Percentiles rank a stretch among this genome's conserved stretches.
Evolutionary conservation across 306 rosid genomes (phyloP).

Genomic region (Ceratonia siliqua): DNA sequence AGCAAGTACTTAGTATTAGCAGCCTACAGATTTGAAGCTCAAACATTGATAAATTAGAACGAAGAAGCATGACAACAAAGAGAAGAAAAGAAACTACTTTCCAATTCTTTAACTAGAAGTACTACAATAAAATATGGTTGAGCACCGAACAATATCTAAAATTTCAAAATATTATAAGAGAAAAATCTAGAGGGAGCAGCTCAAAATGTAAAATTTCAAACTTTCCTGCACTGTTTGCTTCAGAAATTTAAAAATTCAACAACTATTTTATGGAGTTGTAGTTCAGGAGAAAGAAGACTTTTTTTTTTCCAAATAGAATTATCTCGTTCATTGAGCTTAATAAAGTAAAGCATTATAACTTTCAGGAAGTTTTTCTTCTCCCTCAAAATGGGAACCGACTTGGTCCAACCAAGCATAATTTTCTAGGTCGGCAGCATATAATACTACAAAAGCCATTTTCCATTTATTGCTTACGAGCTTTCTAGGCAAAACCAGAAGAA

Average conservation of each 20-base stretch:
- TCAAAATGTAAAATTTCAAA: not conserved
- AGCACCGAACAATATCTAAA: not conserved
- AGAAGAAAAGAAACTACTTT: not conserved
- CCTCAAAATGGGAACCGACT: not conserved
- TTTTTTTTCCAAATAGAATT: not conserved
- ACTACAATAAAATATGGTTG: not conserved
- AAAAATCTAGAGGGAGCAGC: not conserved
- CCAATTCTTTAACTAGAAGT: not conserved
- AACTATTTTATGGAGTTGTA: not conserved
- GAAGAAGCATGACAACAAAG: not conserved
- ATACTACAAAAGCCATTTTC: not conserved
- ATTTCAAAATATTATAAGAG: not conserved
- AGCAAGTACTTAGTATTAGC: not conserved
- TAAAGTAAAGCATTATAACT: not conserved
- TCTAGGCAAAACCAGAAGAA: not conserved
- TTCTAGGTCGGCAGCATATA: not conserved
- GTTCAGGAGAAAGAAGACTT: not conserved
- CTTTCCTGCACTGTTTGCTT: not conserved
- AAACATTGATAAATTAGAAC: not conserved
- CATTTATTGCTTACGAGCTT: not conserved
- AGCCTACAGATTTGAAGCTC: not conserved
- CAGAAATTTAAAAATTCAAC: not conserved
- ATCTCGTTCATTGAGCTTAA: not conserved
- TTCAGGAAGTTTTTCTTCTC: not conserved
- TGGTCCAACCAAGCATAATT: not conserved